These are phyloP conservation scores for Globisporangium polare DNA, from an alignment of 352 stramenopile species.

Conservation along the genomic window DNA sequence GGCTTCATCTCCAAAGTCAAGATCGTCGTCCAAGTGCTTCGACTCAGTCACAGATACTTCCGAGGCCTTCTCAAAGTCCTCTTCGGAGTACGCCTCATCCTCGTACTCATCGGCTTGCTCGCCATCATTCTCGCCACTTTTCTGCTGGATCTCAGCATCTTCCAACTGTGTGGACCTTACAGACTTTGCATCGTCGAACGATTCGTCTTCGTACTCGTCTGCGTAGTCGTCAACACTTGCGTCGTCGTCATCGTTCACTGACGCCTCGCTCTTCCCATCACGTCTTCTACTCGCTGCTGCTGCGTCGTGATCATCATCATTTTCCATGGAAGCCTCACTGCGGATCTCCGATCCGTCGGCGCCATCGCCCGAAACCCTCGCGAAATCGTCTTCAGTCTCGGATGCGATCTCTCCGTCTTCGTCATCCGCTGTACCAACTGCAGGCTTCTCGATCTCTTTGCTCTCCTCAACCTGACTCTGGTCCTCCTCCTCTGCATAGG, in stretches of 20 bases:
- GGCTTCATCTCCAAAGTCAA: neutral
- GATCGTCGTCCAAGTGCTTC: neutral
- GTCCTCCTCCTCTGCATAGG: neutral
- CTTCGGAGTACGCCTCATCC: conserved; percentile 28
- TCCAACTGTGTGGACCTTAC: conserved; percentile 5
- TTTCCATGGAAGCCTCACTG: neutral
- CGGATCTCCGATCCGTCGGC: neutral
- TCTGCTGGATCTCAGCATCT: neutral
- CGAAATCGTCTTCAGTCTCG: conserved; percentile 1
- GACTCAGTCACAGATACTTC: neutral
- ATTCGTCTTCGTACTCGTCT: conserved; percentile 43
- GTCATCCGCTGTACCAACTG: no score
- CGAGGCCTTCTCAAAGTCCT: conserved; percentile 32
- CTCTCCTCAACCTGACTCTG: neutral
- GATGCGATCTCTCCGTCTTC: conserved; percentile 7
- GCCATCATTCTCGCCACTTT: neutral
- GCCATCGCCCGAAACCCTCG: neutral
- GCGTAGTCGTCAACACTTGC: conserved; percentile 21
- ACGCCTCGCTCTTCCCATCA: neutral
- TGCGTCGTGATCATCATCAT: neutral
- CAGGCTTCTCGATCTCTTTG: no score
- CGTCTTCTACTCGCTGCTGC: neutral
- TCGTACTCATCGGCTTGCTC: conserved; percentile 3
- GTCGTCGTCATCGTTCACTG: neutral
- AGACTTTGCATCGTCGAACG: conserved; percentile 35